phyloP scores from a whole-genome alignment of 306 rosid genomes.

The Prinsepia uniflora region DNA sequence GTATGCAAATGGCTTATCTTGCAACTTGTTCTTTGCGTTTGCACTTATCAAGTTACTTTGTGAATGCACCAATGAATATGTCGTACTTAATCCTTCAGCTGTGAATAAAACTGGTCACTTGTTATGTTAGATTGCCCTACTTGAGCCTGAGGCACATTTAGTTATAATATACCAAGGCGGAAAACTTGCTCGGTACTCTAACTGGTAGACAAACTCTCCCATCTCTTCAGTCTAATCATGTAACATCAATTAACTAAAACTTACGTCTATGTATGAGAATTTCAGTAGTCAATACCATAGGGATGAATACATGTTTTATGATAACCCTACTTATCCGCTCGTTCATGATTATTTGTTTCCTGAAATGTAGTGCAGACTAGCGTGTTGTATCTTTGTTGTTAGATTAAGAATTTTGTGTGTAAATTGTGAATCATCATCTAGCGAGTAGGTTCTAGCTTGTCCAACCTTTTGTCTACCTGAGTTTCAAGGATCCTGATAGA shows the following conservation, averaged over 20 bases:
- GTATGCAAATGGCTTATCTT: not conserved
- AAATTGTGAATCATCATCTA: not conserved
- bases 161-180: not conserved
- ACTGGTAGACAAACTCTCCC: not conserved
- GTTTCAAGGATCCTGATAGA: not conserved
- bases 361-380: not conserved
- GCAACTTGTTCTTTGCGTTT: not conserved
- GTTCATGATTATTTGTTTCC: not conserved
- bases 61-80: not conserved
- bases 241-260: not conserved
- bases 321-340: not conserved
- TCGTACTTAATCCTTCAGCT: not conserved
- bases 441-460: not conserved
- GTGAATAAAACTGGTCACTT: not conserved
- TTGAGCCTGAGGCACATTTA: not conserved
- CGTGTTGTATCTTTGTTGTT: not conserved
- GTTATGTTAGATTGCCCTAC: not conserved
- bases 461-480: not conserved
- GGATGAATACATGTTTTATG: not conserved
- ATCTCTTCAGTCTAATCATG: not conserved
- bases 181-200: not conserved
- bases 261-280: not conserved
- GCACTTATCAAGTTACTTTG: not conserved
- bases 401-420: not conserved
- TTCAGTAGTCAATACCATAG: conserved; percentile 3